Base-by-base conservation (phyloP, 345 rosid species). In the Erysimum cheiranthoides region DNA sequence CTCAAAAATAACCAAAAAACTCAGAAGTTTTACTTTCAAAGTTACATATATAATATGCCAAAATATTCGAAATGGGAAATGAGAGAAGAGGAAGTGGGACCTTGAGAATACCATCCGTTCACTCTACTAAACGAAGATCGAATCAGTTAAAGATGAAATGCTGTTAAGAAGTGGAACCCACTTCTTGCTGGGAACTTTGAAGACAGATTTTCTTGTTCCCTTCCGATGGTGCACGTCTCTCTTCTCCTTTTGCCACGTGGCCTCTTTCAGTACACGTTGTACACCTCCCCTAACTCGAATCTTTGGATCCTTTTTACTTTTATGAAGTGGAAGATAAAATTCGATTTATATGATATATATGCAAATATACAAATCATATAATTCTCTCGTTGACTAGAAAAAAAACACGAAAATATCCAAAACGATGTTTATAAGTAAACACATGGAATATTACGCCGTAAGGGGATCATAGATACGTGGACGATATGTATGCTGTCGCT, bases 121-220 rank as follows among this genome's bases (percentile, higher is more conserved):
- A 70, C 76, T 71, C 79, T 42, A 61, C 74, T 49, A 70, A 79
- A 77, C 71, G 68, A 36, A 63, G 83, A 80, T 78, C 52, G 80
- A 86, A 80, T 80, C 83, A 65, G 90, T 82, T 79, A 38, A 75
- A 49, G 69, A 16, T 25, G 12, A 50, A n/a, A 50, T 5, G 64
- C 80, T 66, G 76, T 67, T 66, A 65, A 54, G 17, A 13, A 3
- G 30, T 0, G 77, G 83, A 81, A 13, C 84, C 85, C 80, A 65
- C 61, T 38, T 74, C 63, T 74, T 84, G 87, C 84, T 82, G 81
- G 82, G 69, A 69, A 69, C 65, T 83, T 87, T 67, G 50, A 61
- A 66, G 88, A 85, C 90, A 82, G 75, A 42, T 70, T 61, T 71
- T 42, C 45, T 79, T 76, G 86, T 82, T 83, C 81, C 88, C 90